Evolutionary conservation across 306 rosid genomes (phyloP), one percentile per base, ranked within the genome.

Genomic region (Cicer yamashitae): DNA sequence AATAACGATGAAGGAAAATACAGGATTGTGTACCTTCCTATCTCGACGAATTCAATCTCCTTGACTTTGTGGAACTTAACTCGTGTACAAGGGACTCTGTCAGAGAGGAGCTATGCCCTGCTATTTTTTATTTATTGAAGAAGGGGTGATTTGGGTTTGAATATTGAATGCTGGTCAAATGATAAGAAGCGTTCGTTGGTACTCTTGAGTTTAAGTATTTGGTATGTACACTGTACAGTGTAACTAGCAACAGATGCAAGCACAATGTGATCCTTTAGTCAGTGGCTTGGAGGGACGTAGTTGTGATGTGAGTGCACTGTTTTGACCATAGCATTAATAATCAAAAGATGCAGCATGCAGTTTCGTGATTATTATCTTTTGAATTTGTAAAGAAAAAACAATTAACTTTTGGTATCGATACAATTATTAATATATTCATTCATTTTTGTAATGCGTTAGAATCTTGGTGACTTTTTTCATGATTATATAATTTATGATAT

Each of bases 81-180:
- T 25, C 13, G 14, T 10, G 41, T 57, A 45, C 59, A 37, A 56
- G 59, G 22, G 14, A 56, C 22, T 47, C 74, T 51, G 7, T 41
- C 37, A 40, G 44, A 66, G 68, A 38, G 56, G 70, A 72, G 76
- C 82, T 30, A 60, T 70, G 74, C 5, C 73, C 74, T 63, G 76
- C 61, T 44, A 51, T 62, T 51, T 37, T 70, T 51, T 17, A 17
- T 17, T 67, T 47, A 51, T 22, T 18, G 11, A 66, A 44, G 50
- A 58, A 51, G 66, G 46, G 67, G 37, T 68, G 17, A 34, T 46
- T 53, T 60, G 53, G 73, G 53, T 25, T 13, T 75, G 54, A 69
- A 37, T 54, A 48, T 67, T 38, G 48, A 74, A 56, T 80, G 65
- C 53, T 48, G 50, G 38, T 51, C 57, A 17, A 62, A 54, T 76